A percentile compares a stretch with the other conserved stretches of the same genome.
Conservation (phyloP, 2,329 filamentous ascomycete genomes). For the Fusarium dimerum region DNA sequence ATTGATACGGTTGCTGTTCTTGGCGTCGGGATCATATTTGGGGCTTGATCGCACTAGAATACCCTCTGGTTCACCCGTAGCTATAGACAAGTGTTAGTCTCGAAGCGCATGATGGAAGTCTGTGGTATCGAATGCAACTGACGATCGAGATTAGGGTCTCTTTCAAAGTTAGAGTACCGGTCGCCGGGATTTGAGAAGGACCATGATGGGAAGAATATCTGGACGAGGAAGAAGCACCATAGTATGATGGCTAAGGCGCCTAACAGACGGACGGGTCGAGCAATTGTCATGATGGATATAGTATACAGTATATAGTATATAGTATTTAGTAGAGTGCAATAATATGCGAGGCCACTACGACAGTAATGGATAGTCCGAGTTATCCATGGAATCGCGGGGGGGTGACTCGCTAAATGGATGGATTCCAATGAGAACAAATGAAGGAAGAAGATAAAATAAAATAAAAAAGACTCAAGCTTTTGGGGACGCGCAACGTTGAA, state of each 20-base stretch:
- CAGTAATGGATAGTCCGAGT: neutral
- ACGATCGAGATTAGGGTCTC: slow-evolving; percentile 89
- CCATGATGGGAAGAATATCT: slow-evolving; percentile 64
- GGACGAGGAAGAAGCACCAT: slow-evolving; percentile 77
- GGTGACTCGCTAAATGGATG: no score
- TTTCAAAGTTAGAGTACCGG: slow-evolving; percentile 60
- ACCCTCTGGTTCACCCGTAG: slow-evolving; percentile 80
- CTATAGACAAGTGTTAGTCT: slow-evolving; percentile 47
- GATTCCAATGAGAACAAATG: no score
- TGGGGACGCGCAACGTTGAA: neutral
- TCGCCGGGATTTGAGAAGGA: slow-evolving; percentile 44
- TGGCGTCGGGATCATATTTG: slow-evolving; percentile 75
- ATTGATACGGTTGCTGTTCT: slow-evolving; percentile 81
- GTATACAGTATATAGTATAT: neutral
- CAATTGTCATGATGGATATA: slow-evolving; percentile 68
- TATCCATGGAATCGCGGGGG: neutral
- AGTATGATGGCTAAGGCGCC: slow-evolving; percentile 70
- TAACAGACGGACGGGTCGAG: slow-evolving; percentile 80
- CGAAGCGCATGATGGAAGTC: slow-evolving; percentile 2
- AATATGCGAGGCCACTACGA: neutral
- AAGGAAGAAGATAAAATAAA: no score
- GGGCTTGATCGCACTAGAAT: slow-evolving; percentile 71
- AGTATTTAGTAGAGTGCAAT: slow-evolving; percentile 2
- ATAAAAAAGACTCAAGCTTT: neutral
- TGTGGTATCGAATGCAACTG: slow-evolving; percentile 38